These are phyloP conservation scores for Coelastrella sp. DNA, from an alignment of 139 green algal genomes.

Conservation along the genomic window DNA sequence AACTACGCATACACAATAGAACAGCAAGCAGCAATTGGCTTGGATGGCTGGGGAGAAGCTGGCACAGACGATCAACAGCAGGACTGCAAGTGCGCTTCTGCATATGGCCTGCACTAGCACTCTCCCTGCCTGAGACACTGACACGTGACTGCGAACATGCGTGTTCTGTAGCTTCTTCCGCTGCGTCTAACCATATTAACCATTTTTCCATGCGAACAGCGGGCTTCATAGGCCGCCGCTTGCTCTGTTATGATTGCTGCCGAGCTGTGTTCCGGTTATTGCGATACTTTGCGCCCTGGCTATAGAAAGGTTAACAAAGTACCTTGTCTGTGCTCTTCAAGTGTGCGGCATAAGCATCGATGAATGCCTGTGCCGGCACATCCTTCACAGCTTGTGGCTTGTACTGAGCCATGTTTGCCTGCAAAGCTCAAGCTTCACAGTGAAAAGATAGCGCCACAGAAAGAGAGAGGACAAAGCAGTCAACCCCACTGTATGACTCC, in stretches of 20 bases:
- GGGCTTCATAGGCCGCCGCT: background rate
- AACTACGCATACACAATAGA: constrained; percentile 24
- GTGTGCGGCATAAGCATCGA: constrained; percentile 93
- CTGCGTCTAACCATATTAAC: no score
- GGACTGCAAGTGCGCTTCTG: no score
- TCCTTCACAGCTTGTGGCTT: constrained; percentile 84
- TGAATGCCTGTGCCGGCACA: constrained; percentile 87
- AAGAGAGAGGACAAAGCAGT: constrained; percentile 15
- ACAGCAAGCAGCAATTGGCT: no score
- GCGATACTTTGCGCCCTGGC: no score
- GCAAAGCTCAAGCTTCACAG: constrained; percentile 18
- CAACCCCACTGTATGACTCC: background rate
- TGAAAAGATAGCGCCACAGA: background rate
- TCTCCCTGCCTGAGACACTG: background rate
- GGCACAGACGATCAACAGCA: no score
- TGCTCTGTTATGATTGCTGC: constrained; percentile 10
- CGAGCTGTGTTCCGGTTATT: no score
- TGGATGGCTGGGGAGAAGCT: no score
- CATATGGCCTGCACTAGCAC: no score
- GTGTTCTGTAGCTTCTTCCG: background rate
- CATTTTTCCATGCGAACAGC: background rate
- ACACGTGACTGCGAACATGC: background rate
- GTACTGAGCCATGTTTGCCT: constrained; percentile 59
- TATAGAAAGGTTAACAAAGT: no score
- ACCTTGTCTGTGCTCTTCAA: constrained; percentile 98